Evolutionary conservation across 768 basidiomycete genomes (phyloP).

Genomic region (Pleurotus tuoliensis): DNA sequence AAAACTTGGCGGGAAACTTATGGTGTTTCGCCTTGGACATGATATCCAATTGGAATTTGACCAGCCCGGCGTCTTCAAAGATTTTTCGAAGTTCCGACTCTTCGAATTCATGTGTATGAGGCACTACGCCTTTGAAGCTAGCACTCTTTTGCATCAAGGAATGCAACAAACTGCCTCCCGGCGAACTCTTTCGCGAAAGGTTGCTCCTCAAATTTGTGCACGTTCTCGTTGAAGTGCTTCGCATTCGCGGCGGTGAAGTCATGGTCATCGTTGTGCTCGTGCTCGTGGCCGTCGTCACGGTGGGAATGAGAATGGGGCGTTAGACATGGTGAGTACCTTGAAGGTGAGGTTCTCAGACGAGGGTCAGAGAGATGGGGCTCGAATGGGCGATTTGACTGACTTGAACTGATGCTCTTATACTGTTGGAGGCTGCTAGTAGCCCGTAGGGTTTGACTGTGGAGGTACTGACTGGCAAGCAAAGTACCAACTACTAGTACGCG

Average conservation of each 20-base stretch:
- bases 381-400: no score
- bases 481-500: no score
- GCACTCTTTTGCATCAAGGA: slow-evolving; percentile 19
- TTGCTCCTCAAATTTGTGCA: slow-evolving; percentile 14
- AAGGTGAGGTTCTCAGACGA: no score
- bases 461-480: no score
- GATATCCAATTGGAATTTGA: not conserved
- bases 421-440: no score
- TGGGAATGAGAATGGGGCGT: not conserved
- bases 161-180: slow-evolving; percentile 30
- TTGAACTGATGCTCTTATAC: no score
- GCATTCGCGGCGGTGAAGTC: slow-evolving; percentile 32
- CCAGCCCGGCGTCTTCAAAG: slow-evolving; percentile 53
- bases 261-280: slow-evolving; percentile 10
- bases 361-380: no score
- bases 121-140: slow-evolving; percentile 39
- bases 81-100: slow-evolving; percentile 42
- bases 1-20: not conserved
- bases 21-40: slow-evolving; percentile 3
- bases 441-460: no score
- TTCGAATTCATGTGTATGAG: slow-evolving; percentile 51
- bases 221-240: slow-evolving; percentile 28
- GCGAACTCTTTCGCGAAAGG: slow-evolving; percentile 21
- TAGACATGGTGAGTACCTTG: not conserved
- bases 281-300: slow-evolving; percentile 1